A percentile compares a stretch with the other conserved stretches of the same genome.
These are phyloP conservation scores for Blastomyces emzantsi DNA, from an alignment of 2,329 filamentous ascomycete species.

Conservation along the genomic window DNA sequence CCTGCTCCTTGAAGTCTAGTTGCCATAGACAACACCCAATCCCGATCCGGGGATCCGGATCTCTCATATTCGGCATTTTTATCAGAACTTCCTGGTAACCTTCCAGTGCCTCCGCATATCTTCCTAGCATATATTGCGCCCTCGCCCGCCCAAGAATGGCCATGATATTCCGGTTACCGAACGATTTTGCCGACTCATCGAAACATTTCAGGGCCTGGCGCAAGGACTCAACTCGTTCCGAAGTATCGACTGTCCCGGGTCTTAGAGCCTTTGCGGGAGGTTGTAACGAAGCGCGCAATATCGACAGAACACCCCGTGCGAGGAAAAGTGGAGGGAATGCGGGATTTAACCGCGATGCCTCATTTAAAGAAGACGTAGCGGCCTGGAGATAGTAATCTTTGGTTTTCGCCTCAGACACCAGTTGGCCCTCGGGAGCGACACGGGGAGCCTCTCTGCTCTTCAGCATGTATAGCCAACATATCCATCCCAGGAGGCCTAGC, in stretches of 20 bases:
- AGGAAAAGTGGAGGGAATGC: slow-evolving; percentile 86
- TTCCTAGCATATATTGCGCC: slow-evolving; percentile 75
- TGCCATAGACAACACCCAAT: slow-evolving; percentile 98
- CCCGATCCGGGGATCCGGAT: slow-evolving; percentile 91
- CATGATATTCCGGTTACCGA: slow-evolving; percentile 80
- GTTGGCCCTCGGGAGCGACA: slow-evolving; percentile 54
- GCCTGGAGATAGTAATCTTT: slow-evolving; percentile 89
- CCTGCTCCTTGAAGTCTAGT: slow-evolving; percentile 86
- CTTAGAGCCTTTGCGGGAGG: slow-evolving; percentile 59
- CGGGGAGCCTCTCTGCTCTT: slow-evolving; percentile 76
- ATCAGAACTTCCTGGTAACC: slow-evolving; percentile 79
- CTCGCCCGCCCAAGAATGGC: slow-evolving; percentile 84
- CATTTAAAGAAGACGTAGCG: slow-evolving; percentile 87
- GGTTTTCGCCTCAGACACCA: slow-evolving; percentile 66
- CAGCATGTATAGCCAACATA: slow-evolving; percentile 86
- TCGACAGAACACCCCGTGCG: slow-evolving; percentile 77
- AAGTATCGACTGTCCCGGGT: slow-evolving; percentile 53
- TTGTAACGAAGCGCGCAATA: slow-evolving; percentile 79
- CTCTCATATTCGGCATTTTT: slow-evolving; percentile 76
- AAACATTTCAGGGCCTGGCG: slow-evolving; percentile 86
- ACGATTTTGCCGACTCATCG: slow-evolving; percentile 82
- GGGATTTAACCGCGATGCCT: slow-evolving; percentile 88
- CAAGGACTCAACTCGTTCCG: slow-evolving; percentile 67
- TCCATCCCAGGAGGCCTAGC: slow-evolving; percentile 70
- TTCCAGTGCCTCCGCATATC: slow-evolving; percentile 72